phyloP scores from a whole-genome alignment of 31 red algal species.

The Porphyra umbilicalis region DNA sequence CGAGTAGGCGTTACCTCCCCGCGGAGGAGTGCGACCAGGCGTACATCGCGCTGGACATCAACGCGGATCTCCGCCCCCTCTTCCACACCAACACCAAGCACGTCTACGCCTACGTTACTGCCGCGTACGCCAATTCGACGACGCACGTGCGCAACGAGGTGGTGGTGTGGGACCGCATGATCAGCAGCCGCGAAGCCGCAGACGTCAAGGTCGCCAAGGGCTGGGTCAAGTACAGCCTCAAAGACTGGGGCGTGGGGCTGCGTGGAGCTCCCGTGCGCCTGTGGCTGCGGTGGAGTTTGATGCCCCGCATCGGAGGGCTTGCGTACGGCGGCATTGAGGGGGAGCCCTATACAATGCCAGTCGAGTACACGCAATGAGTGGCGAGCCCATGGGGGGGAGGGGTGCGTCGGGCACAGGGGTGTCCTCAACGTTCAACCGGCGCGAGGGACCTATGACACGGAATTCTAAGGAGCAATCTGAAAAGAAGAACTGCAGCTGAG shows the following conservation, averaged over 20 bases:
- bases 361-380: background rate
- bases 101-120: background rate
- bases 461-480: too few relatives aligned
- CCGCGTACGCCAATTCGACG: background rate
- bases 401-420: too few relatives aligned
- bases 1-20: background rate
- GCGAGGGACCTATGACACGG: too few relatives aligned
- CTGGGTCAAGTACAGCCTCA: background rate
- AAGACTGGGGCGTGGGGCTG: background rate
- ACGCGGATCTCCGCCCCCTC: background rate
- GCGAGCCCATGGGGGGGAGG: too few relatives aligned
- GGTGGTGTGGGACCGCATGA: conserved; percentile 1
- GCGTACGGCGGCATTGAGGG: background rate
- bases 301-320: background rate
- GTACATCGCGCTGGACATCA: background rate
- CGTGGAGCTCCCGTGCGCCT: background rate
- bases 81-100: background rate
- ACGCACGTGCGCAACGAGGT: background rate
- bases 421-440: too few relatives aligned
- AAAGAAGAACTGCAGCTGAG: too few relatives aligned
- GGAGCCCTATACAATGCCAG: background rate
- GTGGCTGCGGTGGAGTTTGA: background rate
- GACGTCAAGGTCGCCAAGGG: background rate
- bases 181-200: background rate
- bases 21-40: background rate